A percentile compares a stretch with the other conserved stretches of the same genome.
These are phyloP conservation scores for Sphaerulina musiva DNA, from an alignment of 2,329 filamentous ascomycete genomes.

Conservation along the genomic window DNA sequence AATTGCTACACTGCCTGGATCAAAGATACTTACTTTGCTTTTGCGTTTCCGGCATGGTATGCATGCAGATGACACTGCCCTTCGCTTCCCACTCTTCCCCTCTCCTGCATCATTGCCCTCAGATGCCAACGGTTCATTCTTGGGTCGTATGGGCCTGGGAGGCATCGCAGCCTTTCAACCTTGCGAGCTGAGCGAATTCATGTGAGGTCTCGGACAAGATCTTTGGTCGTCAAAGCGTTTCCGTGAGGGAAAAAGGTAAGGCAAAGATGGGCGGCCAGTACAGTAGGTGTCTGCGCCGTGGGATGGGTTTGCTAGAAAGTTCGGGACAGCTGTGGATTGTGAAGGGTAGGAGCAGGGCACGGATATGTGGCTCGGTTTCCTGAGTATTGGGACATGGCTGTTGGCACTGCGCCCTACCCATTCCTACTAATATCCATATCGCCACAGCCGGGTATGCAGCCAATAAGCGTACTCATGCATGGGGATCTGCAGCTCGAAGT, in stretches of 20 bases:
- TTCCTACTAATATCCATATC: slow-evolving; percentile 5
- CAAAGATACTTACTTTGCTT: slow-evolving; percentile 38
- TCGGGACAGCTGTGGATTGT: slow-evolving; percentile 10
- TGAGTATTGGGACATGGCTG: not conserved
- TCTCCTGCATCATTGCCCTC: slow-evolving; percentile 27
- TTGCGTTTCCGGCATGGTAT: slow-evolving; percentile 48
- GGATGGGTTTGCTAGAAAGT: slow-evolving; percentile 17
- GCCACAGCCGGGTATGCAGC: slow-evolving; percentile 11
- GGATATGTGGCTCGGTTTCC: slow-evolving; percentile 3
- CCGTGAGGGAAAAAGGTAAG: slow-evolving; percentile 4
- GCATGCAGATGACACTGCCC: slow-evolving; percentile 40
- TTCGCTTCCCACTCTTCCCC: slow-evolving; percentile 30
- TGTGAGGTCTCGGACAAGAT: not conserved
- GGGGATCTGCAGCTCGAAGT: slow-evolving; percentile 13
- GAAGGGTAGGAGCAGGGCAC: slow-evolving; percentile 3
- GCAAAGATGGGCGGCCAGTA: slow-evolving; percentile 3
- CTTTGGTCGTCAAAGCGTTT: not conserved
- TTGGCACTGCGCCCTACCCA: slow-evolving; percentile 14
- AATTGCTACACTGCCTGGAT: not conserved
- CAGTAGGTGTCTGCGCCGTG: slow-evolving; percentile 8
- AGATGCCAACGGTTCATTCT: slow-evolving; percentile 26
- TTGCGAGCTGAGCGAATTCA: slow-evolving; percentile 4
- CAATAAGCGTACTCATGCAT: slow-evolving; percentile 12
- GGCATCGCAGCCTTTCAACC: slow-evolving; percentile 22
- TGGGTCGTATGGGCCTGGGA: slow-evolving; percentile 31